These are phyloP conservation scores for Trichoderma reesei DNA, from an alignment of 495 filamentous ascomycete genomes.

Conservation along the genomic window DNA sequence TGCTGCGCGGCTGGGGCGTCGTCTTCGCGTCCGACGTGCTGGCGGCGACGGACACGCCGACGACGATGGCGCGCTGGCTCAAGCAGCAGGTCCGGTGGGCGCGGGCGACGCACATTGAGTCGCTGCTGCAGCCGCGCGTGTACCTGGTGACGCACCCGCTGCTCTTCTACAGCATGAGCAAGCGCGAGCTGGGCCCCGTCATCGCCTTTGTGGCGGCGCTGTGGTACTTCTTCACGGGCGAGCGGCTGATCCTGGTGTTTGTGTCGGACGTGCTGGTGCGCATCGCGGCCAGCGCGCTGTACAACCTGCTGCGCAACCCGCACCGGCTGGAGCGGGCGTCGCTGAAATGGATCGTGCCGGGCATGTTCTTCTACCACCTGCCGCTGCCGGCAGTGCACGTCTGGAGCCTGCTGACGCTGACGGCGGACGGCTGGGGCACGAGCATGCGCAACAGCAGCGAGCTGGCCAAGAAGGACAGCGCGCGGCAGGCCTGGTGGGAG, in stretches of 20 bases:
- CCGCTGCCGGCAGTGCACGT: not conserved
- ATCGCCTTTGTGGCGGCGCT: not conserved
- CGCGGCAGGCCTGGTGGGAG: conserved; percentile 1
- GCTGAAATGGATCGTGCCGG: conserved; percentile 2
- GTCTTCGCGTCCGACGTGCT: not conserved
- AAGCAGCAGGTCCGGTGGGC: conserved; percentile 3
- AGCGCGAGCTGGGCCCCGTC: not conserved
- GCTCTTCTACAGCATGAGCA: conserved; percentile 7
- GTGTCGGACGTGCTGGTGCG: not conserved
- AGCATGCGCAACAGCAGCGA: conserved; percentile 4
- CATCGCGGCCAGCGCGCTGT: not conserved
- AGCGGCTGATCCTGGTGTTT: not conserved
- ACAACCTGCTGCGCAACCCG: not conserved
- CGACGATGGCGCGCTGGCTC: not conserved
- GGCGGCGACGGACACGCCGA: not conserved
- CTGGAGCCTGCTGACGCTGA: conserved; percentile 3
- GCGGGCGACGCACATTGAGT: conserved; percentile 1
- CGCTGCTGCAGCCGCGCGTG: not conserved
- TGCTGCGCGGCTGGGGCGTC: not conserved
- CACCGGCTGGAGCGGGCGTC: not conserved
- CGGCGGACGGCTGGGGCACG: conserved; percentile 1
- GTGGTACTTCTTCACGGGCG: conserved; percentile 3
- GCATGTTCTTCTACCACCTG: conserved; percentile 8
- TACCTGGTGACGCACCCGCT: not conserved
- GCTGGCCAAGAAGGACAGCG: not conserved